phyloP scores from a whole-genome alignment of 202 grass and related monocot species.

The Hordeum pubiflorum region DNA sequence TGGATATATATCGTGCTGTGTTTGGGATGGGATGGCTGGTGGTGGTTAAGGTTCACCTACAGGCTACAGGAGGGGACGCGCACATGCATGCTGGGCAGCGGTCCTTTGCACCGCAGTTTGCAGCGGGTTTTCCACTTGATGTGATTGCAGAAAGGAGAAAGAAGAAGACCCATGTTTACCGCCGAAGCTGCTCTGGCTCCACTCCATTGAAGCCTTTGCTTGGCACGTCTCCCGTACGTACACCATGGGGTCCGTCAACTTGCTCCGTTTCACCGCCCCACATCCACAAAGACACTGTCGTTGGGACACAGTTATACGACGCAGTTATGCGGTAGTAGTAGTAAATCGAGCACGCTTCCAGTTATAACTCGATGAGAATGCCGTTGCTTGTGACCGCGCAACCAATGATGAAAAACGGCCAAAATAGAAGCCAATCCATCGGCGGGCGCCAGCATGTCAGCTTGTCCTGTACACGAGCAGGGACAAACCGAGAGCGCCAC shows the following conservation, averaged over 20 bases:
- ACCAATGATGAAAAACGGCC: neutral
- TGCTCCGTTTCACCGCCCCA: neutral
- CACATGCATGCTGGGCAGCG: constrained; percentile 2
- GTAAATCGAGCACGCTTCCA: neutral
- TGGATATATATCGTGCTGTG: neutral
- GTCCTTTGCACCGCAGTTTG: neutral
- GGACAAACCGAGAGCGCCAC: neutral
- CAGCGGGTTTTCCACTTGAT: neutral
- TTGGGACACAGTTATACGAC: too few relatives aligned
- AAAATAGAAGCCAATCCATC: neutral
- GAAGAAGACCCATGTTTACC: too few relatives aligned
- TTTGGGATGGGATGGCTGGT: neutral
- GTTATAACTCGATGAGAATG: neutral
- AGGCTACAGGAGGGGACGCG: neutral
- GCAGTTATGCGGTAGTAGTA: neutral
- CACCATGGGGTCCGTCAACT: neutral
- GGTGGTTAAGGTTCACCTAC: neutral
- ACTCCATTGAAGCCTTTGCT: neutral
- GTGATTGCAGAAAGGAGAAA: neutral
- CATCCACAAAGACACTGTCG: neutral
- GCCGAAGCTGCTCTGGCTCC: neutral
- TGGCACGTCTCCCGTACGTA: neutral
- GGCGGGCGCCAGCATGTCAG: neutral
- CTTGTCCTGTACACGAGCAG: neutral
- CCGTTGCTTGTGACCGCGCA: constrained; percentile 8